Percentiles rank a stretch among this genome's conserved stretches.
phyloP scores from a whole-genome alignment of 257 asterid species.

The Nicotiana attenuata region DNA sequence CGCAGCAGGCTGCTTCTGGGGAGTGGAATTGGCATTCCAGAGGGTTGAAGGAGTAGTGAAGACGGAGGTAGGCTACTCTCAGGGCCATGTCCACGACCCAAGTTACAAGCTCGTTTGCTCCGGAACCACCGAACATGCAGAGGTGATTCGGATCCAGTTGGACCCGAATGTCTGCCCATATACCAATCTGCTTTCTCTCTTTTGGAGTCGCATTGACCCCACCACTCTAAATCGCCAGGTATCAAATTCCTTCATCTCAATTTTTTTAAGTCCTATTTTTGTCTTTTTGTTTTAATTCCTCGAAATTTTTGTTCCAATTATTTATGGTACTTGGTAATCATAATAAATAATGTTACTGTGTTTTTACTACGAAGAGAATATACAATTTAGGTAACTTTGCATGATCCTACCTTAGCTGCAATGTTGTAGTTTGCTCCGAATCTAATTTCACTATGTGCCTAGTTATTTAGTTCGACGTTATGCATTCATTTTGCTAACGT shows the following conservation, averaged over 20 bases:
- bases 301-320: too few relatives aligned
- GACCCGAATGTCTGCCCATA: slow-evolving; percentile 80
- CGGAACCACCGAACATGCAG: slow-evolving; percentile 69
- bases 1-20: slow-evolving; percentile 99
- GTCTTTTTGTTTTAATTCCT: not conserved
- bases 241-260: slow-evolving; percentile 3
- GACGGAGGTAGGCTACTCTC: slow-evolving; percentile 88
- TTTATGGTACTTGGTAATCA: too few relatives aligned
- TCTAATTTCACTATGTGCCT: not conserved
- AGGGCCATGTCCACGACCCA: slow-evolving; percentile 64
- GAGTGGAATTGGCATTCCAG: slow-evolving; percentile 84
- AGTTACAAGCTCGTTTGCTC: slow-evolving; percentile 67
- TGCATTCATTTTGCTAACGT: not conserved
- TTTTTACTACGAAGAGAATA: not conserved
- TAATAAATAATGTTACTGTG: too few relatives aligned
- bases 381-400: not conserved
- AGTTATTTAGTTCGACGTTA: not conserved
- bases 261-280: not conserved
- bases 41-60: slow-evolving; percentile 73
- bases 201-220: slow-evolving; percentile 94
- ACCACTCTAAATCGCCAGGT: slow-evolving; percentile 94
- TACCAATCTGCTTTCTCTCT: slow-evolving; percentile 56
- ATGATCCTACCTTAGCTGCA: not conserved
- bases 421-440: not conserved
- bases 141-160: slow-evolving; percentile 80